Evolutionary conservation across 2,329 filamentous ascomycete genomes (phyloP).

Genomic region (Arthrobotrys entomopaga): DNA sequence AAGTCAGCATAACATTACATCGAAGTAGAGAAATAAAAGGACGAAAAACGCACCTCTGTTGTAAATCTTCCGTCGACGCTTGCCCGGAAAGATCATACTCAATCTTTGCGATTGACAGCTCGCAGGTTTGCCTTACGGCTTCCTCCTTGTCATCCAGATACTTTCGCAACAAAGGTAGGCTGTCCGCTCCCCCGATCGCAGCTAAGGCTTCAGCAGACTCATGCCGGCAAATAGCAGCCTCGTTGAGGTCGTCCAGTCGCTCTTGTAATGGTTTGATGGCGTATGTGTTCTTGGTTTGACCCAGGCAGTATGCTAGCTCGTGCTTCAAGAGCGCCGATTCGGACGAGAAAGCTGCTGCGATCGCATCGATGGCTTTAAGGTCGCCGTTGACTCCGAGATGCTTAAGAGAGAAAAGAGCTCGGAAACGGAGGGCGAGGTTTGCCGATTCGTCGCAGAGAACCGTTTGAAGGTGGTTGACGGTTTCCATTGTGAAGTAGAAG

Average conservation of each 20-base stretch:
- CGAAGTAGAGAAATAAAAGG: conserved; percentile 1
- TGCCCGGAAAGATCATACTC: conserved; percentile 86
- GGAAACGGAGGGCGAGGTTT: conserved; percentile 83
- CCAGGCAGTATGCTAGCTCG: conserved; percentile 95
- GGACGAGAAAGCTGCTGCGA: conserved; percentile 85
- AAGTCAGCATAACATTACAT: conserved; percentile 20
- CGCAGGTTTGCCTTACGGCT: conserved; percentile 91
- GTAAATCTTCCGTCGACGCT: conserved; percentile 78
- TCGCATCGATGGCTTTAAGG: conserved; percentile 75
- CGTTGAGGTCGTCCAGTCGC: conserved; percentile 80
- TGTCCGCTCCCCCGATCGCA: conserved; percentile 79
- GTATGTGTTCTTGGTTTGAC: conserved; percentile 82
- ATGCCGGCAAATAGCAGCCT: conserved; percentile 94
- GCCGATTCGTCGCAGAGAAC: conserved; percentile 85
- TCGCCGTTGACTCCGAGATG: conserved; percentile 81
- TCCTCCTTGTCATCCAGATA: conserved; percentile 81
- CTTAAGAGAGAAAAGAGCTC: conserved; percentile 97
- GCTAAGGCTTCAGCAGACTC: conserved; percentile 96
- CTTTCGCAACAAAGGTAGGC: conserved; percentile 76
- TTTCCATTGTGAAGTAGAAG: conserved; percentile 32
- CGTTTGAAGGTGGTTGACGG: conserved; percentile 72
- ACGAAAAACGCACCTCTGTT: conserved; percentile 72
- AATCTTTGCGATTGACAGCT: conserved; percentile 93
- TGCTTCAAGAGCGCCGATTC: conserved; percentile 93
- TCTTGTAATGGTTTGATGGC: conserved; percentile 72